Base-by-base conservation (phyloP, 139 green algal genomes). In the Ettlia oleoabundans region DNA sequence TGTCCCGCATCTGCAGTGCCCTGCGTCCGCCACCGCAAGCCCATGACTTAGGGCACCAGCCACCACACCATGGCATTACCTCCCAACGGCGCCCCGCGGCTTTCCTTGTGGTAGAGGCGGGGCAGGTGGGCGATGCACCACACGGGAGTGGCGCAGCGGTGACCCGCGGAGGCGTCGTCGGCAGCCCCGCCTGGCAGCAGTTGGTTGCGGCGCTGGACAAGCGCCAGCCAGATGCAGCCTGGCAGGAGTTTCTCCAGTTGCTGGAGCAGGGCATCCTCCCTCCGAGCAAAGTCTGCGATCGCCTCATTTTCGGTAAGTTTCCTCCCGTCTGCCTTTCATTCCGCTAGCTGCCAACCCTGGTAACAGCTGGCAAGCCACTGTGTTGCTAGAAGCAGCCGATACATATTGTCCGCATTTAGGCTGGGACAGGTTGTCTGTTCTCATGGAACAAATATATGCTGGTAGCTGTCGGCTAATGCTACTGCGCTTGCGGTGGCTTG, bases 241-340 rank as follows among this genome's bases (percentile, higher is more conserved):
- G 61, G 55, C 24, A 28, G 15, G 74, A 84, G 70, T 84, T 84
- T 58, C 26, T 53, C 9, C 42, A 53, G 43, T 35, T 78, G 40
- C 21, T 47, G 30, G 51, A 76, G 58, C 66, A 65, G 30, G 79
- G 79, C 26, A 42, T 35, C 1, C 42, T 70, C 65, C 79, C 79
- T 3, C 42, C 66, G 13, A 24, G 5, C 18, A 19, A 42, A 15
- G 4, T 75, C 30, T 82, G 76, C 10, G 76, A 82, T 30, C 41
- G 63, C 10, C 42, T 82, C 28, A 82, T 82, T 62, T 55, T 30
- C n/a, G 47, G 76, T 82, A 42, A 82, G 76, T 41, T 18, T 13
- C 7, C 5, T 10, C 58, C 7, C 58, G 21, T 32, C 58, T n/a
- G 7, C 24, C 58, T 33, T 7, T 21, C 58, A 10, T 13, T 21